Conservation (phyloP, 805 yeast species). For the Kluyveromyces siamensis region DNA sequence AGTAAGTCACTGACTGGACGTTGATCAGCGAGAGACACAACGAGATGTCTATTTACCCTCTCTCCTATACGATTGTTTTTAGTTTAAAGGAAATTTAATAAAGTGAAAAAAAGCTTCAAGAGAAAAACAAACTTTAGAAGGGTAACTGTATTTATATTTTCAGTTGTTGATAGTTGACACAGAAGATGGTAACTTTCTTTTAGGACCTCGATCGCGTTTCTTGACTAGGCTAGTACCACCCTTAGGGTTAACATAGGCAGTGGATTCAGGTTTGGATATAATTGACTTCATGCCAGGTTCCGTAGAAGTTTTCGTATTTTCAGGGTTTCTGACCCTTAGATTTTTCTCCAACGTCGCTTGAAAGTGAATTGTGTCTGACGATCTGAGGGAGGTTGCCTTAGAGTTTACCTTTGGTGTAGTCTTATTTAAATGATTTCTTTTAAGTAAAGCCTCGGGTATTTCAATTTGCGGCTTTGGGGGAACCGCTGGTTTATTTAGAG, state of each 20-base stretch:
- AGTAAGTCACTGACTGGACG: neutral
- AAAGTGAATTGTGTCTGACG: neutral
- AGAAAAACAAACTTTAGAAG: neutral
- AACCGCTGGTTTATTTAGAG: conserved; percentile 8
- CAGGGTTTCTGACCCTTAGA: neutral
- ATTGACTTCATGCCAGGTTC: neutral
- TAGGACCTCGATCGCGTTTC: conserved; percentile 31
- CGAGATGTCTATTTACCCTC: neutral
- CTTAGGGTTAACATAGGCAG: too few relatives aligned
- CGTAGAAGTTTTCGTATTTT: neutral
- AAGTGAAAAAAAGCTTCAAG: neutral
- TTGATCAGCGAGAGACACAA: neutral
- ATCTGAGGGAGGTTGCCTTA: neutral
- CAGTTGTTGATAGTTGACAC: neutral
- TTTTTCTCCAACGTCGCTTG: neutral
- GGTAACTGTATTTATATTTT: neutral
- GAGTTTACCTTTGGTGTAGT: neutral
- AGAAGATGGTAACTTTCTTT: conserved; percentile 29
- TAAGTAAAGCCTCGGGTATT: conserved; percentile 18
- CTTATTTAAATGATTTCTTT: conserved; percentile 6
- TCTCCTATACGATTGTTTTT: neutral
- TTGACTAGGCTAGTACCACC: conserved; percentile 17
- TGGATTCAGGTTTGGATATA: neutral
- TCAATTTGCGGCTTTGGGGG: conserved; percentile 10
- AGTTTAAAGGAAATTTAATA: neutral